Evolutionary conservation across 2,329 filamentous ascomycete species (phyloP).

Genomic region (Metarhizium guizhouense): DNA sequence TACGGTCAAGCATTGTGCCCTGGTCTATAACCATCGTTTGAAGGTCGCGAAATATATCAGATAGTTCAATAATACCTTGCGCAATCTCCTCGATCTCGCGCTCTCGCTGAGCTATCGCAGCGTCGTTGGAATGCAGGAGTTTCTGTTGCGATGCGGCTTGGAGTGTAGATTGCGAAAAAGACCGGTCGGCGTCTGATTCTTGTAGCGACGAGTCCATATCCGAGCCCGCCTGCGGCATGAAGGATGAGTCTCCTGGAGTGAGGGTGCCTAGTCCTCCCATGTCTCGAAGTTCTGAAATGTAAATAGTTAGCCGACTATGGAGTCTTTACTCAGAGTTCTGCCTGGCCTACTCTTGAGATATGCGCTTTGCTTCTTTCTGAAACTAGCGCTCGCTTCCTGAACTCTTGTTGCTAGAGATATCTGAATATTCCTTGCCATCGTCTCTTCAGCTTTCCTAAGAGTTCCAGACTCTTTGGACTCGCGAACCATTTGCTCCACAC

Average conservation of each 20-base stretch:
- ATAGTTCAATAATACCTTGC: constrained; percentile 93
- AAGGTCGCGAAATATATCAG: constrained; percentile 92
- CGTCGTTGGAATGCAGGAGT: constrained; percentile 66
- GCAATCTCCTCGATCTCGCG: constrained; percentile 97
- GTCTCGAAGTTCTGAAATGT: constrained; percentile 58
- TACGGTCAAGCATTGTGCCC: constrained; percentile 83
- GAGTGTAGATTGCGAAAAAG: constrained; percentile 81
- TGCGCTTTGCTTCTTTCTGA: constrained; percentile 93
- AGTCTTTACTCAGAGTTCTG: constrained; percentile 2
- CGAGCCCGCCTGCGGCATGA: constrained; percentile 38
- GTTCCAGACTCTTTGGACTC: constrained; percentile 66
- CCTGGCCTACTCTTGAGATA: constrained; percentile 74
- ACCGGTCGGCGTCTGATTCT: constrained; percentile 89
- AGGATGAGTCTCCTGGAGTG: constrained; percentile 40
- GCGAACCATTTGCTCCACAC: constrained; percentile 77
- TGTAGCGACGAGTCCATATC: constrained; percentile 82
- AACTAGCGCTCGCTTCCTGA: constrained; percentile 83
- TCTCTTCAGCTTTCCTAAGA: constrained; percentile 77
- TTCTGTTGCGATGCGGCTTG: constrained; percentile 66
- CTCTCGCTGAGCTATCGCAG: constrained; percentile 82
- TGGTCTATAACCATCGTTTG: constrained; percentile 94
- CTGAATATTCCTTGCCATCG: constrained; percentile 94
- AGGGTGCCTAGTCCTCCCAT: constrained; percentile 51
- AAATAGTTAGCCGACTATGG: neutral
- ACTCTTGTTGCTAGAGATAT: constrained; percentile 81